Percentiles rank a stretch among this genome's conserved stretches.
phyloP scores from a whole-genome alignment of 495 filamentous ascomycete species.

The Aspergillus asperescens region DNA sequence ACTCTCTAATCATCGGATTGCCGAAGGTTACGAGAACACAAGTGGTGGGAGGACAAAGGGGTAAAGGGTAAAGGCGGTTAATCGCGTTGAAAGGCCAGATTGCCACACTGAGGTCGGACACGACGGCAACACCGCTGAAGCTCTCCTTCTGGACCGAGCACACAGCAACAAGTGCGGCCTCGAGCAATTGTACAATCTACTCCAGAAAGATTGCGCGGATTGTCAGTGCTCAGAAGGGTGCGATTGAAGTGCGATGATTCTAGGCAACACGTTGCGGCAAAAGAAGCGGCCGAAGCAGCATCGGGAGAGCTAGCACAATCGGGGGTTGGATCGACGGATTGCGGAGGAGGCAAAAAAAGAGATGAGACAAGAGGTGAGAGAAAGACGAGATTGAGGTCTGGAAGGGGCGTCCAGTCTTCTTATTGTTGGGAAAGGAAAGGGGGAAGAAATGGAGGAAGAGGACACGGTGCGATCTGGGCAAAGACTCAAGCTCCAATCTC shows the following conservation, averaged over 20 bases:
- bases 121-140: constrained; percentile 5
- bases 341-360: constrained; percentile 8
- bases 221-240: not conserved
- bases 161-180: not conserved
- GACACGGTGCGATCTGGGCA: constrained; percentile 8
- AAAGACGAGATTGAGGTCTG: not conserved
- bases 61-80: constrained; percentile 9
- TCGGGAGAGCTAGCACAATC: constrained; percentile 13
- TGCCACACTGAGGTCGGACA: constrained; percentile 13
- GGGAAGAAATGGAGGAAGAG: constrained; percentile 28
- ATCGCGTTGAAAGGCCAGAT: constrained; percentile 25
- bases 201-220: not conserved
- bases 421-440: constrained; percentile 13
- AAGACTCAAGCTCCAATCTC: not conserved
- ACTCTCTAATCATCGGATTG: constrained; percentile 16
- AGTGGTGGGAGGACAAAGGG: constrained; percentile 13
- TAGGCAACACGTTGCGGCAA: constrained; percentile 14
- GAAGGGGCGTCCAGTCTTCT: not conserved
- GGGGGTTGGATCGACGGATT: constrained; percentile 4
- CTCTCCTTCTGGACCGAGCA: not conserved
- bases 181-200: not conserved
- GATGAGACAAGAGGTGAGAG: constrained; percentile 11
- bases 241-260: constrained; percentile 1
- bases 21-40: constrained; percentile 1
- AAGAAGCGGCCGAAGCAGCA: constrained; percentile 15